Percentiles rank a stretch among this genome's conserved stretches.
These are phyloP conservation scores for Veloboletus limbatus DNA, from an alignment of 1,284 basidiomycete species.

Conservation along the genomic window DNA sequence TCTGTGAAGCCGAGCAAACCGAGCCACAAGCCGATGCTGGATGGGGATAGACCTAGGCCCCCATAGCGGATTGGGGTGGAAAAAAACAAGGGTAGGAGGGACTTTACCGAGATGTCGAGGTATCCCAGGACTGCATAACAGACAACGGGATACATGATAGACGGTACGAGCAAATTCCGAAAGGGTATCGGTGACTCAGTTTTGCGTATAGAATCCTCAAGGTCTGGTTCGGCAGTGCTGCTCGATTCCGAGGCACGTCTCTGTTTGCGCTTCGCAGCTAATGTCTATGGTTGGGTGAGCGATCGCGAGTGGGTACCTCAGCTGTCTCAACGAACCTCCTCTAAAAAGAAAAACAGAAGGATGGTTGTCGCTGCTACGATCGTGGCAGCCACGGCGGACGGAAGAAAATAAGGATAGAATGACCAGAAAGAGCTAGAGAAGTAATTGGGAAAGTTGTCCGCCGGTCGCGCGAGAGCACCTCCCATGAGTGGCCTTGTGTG, in stretches of 20 bases:
- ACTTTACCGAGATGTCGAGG: conserved; percentile 53
- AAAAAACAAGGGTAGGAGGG: conserved; percentile 57
- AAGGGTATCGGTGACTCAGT: conserved; percentile 33
- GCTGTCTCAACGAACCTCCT: conserved; percentile 40
- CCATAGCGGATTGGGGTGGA: conserved; percentile 55
- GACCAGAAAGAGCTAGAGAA: conserved; percentile 26
- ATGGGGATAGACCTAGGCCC: conserved; percentile 50
- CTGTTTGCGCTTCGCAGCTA: conserved; percentile 11
- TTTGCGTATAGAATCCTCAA: conserved; percentile 8
- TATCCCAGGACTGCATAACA: conserved; percentile 59
- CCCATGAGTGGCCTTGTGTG: conserved; percentile 44
- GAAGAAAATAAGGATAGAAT: conserved; percentile 28
- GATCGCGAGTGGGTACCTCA: neutral
- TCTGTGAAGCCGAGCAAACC: conserved; percentile 48
- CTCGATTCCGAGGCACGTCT: neutral
- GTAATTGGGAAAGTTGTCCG: conserved; percentile 31
- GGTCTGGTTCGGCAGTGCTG: neutral
- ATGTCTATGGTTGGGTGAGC: conserved; percentile 18
- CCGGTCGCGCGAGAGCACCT: conserved; percentile 44
- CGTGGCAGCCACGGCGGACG: conserved; percentile 22
- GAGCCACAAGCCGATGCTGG: conserved; percentile 46
- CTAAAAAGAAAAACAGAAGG: conserved; percentile 39
- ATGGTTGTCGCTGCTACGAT: conserved; percentile 26
- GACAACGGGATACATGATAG: conserved; percentile 51
- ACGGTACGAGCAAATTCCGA: conserved; percentile 44